phyloP scores from a whole-genome alignment of 345 rosid genomes.

The Odontarrhena argentea region DNA sequence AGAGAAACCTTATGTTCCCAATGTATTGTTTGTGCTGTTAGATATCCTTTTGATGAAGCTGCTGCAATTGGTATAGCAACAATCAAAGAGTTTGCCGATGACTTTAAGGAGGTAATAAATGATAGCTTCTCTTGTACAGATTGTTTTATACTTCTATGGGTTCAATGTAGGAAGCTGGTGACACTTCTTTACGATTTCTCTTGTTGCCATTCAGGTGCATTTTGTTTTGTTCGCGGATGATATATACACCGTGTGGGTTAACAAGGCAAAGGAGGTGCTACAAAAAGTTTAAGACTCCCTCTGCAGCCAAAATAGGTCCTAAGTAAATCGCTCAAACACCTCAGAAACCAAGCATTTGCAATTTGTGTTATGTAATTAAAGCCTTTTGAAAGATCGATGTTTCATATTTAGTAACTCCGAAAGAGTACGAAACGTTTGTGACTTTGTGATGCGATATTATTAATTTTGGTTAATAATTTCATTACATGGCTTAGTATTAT shows the following conservation, averaged over 20 bases:
- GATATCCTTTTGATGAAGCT: constrained; percentile 91
- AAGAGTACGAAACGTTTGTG: no score
- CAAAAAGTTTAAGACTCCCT: constrained; percentile 65
- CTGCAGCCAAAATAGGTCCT: constrained; percentile 33
- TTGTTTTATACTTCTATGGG: constrained; percentile 15
- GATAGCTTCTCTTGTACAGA: neutral
- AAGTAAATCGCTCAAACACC: neutral
- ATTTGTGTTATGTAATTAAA: neutral
- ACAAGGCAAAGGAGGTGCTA: constrained; percentile 68
- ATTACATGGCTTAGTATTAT: no score
- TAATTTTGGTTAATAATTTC: no score
- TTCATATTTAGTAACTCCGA: no score
- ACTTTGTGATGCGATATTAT: no score
- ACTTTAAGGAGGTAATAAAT: constrained; percentile 74
- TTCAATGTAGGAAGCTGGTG: neutral
- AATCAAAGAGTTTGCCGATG: constrained; percentile 60
- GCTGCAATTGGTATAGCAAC: constrained; percentile 74
- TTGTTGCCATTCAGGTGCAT: constrained; percentile 57
- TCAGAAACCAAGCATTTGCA: constrained; percentile 1
- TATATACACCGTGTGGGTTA: constrained; percentile 59
- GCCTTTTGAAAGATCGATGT: no score
- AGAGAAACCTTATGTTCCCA: neutral
- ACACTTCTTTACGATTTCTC: neutral
- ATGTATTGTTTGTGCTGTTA: constrained; percentile 31
- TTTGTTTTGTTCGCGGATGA: constrained; percentile 69